Evolutionary conservation across 805 yeast genomes (phyloP).

Genomic region (Osmozyma mogii): DNA sequence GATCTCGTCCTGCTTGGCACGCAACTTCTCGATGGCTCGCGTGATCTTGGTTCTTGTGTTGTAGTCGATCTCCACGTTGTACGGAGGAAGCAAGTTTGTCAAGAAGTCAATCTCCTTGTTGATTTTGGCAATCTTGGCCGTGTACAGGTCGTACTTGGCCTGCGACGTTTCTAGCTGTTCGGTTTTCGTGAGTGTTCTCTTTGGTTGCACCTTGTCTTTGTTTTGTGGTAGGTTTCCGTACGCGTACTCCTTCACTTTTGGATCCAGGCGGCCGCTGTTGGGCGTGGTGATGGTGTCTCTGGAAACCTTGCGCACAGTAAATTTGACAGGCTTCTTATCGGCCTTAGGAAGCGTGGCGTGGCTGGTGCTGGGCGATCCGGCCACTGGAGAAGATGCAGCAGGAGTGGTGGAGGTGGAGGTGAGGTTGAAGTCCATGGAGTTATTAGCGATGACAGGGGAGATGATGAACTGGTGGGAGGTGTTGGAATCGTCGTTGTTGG

Average conservation of each 20-base stretch:
- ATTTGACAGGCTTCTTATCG: constrained; percentile 11
- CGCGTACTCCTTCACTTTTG: constrained; percentile 4
- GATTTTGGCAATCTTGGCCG: constrained; percentile 25
- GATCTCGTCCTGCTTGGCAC: constrained; percentile 32
- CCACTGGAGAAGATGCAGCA: too few species aligned
- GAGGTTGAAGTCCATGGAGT: neutral
- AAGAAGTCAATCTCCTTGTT: constrained; percentile 33
- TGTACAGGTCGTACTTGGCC: constrained; percentile 27
- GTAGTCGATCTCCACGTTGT: constrained; percentile 36
- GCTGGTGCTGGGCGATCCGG: constrained; percentile 1
- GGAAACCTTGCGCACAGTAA: constrained; percentile 15
- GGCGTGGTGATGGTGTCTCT: constrained; percentile 7
- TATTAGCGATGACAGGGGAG: constrained; percentile 8
- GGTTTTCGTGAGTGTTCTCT: too few species aligned
- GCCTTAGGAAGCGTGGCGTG: constrained; percentile 4
- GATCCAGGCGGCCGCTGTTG: neutral
- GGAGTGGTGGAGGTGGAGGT: neutral
- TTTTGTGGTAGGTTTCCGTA: constrained; percentile 15
- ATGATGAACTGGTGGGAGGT: constrained; percentile 1
- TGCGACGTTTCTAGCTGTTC: constrained; percentile 13
- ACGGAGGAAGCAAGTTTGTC: constrained; percentile 33
- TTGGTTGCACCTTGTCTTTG: constrained; percentile 6
- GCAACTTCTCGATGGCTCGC: constrained; percentile 32
- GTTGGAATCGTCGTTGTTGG: neutral
- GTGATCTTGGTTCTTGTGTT: constrained; percentile 32